Evolutionary conservation across 1,284 basidiomycete genomes (phyloP), one percentile per base, ranked within the genome.

Genomic region (Dichomitus squalens): DNA sequence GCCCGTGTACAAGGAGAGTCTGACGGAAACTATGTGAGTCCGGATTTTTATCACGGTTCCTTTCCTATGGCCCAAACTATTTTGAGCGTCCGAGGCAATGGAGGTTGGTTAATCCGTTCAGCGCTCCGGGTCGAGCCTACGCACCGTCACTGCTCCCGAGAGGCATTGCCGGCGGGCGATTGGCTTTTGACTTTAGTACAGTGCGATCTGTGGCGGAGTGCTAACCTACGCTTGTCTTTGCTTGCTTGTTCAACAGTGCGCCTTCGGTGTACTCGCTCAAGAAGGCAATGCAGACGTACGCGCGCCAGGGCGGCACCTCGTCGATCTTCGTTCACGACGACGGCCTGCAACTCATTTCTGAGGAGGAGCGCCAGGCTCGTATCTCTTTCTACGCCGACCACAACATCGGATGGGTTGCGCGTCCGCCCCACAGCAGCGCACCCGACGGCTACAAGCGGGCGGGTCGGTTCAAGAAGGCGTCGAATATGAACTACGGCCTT

Each of bases 281-380:
- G 75, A 86, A 85, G 69, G 92, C 92, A 0, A 93, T 94, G 85
- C 89, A 90, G 68, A 93, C 90, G 1, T 93, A 93, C 68, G 90
- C 91, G 20, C 79, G 90, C 1, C 90, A 93, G 67, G 91, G 90
- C 20, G 91, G 91, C 9, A 88, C 88, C 0, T 90, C 87, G 4
- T 74, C 82, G 20, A 91, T 93, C 66, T 80, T 93, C 55, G 76
- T 93, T 18, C 87, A 90, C 64, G 90, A 93, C 59, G 89, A 93
- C 68, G 93, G 92, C 14, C 49, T 76, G 49, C 75, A 78, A 63
- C 72, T 78, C 57, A 66, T 77, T 64, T 65, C 69, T 3, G 72
- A 73, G 44, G 67, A 67, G 21, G 75, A 77, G 38, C 73, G 74
- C 31, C 63, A 68, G 41, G 72, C 67, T 53, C 75, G 76, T 40